Evolutionary conservation across 306 rosid genomes (phyloP), one percentile per base, ranked within the genome.

Genomic region (Quercus alba): DNA sequence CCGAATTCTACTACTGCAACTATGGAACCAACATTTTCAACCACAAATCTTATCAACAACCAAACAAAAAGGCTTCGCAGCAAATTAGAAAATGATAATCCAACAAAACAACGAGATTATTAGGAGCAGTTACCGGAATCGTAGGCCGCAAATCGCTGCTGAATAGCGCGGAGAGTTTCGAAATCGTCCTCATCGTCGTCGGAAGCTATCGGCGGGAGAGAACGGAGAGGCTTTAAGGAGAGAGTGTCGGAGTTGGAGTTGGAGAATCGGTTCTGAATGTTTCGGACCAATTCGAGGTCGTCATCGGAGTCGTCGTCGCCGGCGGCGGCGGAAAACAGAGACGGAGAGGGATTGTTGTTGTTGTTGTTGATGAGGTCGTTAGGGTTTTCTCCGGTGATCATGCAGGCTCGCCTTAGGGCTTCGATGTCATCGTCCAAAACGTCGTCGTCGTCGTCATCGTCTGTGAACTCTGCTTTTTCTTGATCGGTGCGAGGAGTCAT

Each of bases 131-230:
- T 85, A 91, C 98, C 92, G 58, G 35, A 66, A 20, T 74, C 84
- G 74, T 89, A 89, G 41, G 85, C 59, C 1, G 89, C 61, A 72
- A 93, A 91, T 49, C 98, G 94, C 51, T 41, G 85, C 83, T 77
- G 80, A 46, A 95, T 84, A 6, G 94, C 88, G 1, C 88, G 91
- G 1, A 85, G 86, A 4, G 90, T 90, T 72, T 86, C 94, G 5
- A 84, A 64, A 52, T 95, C 99, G 33, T 95, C 97, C 21, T 83
- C 94, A 11, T 85, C 94, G 14, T 85, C 97, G 0, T 88, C 98
- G 19, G 88, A 57, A 18, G 59, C 58, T 56, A 59, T 54, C 3
- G 81, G 85, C 18, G 93, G 94, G 75, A 88, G 55, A 78, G 76
- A 1, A 25, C 66, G 14, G 66, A 77, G 68, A 51, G 92, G 90